Percentiles rank a stretch among this genome's conserved stretches.
These are phyloP conservation scores for Hydrangea macrophylla DNA, from an alignment of 148 eudicot species.

Conservation along the genomic window DNA sequence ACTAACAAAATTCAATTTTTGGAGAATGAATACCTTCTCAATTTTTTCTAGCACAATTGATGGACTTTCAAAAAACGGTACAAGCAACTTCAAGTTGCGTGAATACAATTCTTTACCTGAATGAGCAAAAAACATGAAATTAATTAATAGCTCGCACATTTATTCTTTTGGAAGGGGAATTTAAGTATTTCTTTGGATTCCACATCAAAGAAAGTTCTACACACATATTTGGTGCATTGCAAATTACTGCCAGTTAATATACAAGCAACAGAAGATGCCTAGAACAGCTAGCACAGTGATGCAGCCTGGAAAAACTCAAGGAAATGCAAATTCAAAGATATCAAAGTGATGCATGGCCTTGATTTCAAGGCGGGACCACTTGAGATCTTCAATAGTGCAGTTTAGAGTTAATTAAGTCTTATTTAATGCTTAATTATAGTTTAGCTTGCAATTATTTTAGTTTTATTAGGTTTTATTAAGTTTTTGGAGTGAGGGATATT, in stretches of 20 bases:
- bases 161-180: not conserved
- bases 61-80: slow-evolving; percentile 84
- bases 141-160: not conserved
- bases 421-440: too few relatives aligned
- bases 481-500: too few relatives aligned
- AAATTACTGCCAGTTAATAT: not conserved
- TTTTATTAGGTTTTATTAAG: too few relatives aligned
- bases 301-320: too few relatives aligned
- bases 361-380: too few relatives aligned
- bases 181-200: not conserved
- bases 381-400: too few relatives aligned
- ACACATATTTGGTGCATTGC: not conserved
- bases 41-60: slow-evolving; percentile 63
- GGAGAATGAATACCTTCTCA: slow-evolving; percentile 46
- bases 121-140: slow-evolving; percentile 13
- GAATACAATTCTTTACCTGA: slow-evolving; percentile 81
- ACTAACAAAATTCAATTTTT: not conserved
- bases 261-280: too few relatives aligned
- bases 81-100: slow-evolving; percentile 81
- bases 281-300: too few relatives aligned
- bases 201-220: not conserved
- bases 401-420: too few relatives aligned
- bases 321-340: too few relatives aligned
- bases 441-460: too few relatives aligned
- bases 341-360: too few relatives aligned